These are phyloP conservation scores for Iris pallida DNA, from an alignment of 116 monocot genomes.

Conservation along the genomic window DNA sequence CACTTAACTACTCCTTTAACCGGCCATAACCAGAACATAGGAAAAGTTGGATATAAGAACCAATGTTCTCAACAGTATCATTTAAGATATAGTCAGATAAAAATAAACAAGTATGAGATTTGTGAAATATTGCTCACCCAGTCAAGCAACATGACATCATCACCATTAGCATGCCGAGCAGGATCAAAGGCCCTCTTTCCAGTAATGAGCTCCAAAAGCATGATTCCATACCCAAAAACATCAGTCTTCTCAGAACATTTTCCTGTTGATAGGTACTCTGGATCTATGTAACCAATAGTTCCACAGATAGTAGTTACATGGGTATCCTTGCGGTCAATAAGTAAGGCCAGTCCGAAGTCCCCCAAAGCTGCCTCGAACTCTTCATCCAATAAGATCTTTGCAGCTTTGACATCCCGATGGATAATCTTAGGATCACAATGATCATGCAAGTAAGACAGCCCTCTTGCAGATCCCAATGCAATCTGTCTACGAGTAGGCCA, in stretches of 20 bases:
- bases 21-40: too few relatives aligned
- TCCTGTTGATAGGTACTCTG: constrained; percentile 79
- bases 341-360: constrained; percentile 77
- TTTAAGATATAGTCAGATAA: too few relatives aligned
- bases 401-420: constrained; percentile 87
- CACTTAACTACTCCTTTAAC: too few relatives aligned
- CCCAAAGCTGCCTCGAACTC: constrained; percentile 85
- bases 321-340: constrained; percentile 90
- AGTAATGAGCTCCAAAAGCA: constrained; percentile 87
- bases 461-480: constrained; percentile 72
- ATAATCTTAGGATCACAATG: constrained; percentile 88
- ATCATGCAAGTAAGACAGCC: constrained; percentile 78
- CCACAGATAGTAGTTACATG: constrained; percentile 87
- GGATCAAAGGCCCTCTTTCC: constrained; percentile 87
- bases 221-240: constrained; percentile 85
- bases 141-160: constrained; percentile 92
- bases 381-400: constrained; percentile 80
- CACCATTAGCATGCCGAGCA: constrained; percentile 89
- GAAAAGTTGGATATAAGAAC: too few relatives aligned
- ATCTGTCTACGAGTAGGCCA: constrained; percentile 60
- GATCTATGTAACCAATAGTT: constrained; percentile 84
- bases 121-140: too few relatives aligned
- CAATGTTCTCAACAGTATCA: too few relatives aligned
- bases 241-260: constrained; percentile 87
- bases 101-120: too few relatives aligned